A percentile compares a stretch with the other conserved stretches of the same genome.
phyloP scores from a whole-genome alignment of 192 early-diverging fungal species.

The Coemansia sp. region DNA sequence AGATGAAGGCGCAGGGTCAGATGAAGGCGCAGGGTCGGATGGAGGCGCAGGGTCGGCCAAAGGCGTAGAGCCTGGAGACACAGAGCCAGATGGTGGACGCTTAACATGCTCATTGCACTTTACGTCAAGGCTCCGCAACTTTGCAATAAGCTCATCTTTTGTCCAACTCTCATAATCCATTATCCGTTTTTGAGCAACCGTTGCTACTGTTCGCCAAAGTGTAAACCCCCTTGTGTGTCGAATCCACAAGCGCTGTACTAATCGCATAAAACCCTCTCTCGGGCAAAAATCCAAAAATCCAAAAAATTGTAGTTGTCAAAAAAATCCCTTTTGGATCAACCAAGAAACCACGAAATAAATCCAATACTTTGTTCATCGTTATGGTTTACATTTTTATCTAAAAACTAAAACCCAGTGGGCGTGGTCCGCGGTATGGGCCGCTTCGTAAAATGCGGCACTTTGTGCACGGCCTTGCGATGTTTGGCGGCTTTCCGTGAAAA shows the following conservation, averaged over 20 bases:
- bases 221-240: neutral
- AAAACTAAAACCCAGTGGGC: conserved; percentile 63
- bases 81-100: neutral
- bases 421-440: conserved; percentile 68
- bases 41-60: neutral
- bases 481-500: conserved; percentile 70
- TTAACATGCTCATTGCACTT: neutral
- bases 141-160: conserved; percentile 58
- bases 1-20: neutral
- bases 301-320: neutral
- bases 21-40: no score
- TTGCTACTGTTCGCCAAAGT: neutral
- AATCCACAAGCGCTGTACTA: neutral
- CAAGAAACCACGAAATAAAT: neutral
- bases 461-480: conserved; percentile 79
- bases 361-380: neutral
- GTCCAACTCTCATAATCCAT: conserved; percentile 57
- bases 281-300: neutral
- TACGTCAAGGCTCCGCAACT: conserved; percentile 50
- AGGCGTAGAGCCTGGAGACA: no score
- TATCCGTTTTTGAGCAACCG: neutral
- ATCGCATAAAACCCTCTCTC: neutral
- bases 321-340: neutral
- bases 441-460: conserved; percentile 85
- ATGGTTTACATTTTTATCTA: conserved; percentile 4